Evolutionary conservation across 805 yeast genomes (phyloP).

Genomic region (Deakozyma indianensis): DNA sequence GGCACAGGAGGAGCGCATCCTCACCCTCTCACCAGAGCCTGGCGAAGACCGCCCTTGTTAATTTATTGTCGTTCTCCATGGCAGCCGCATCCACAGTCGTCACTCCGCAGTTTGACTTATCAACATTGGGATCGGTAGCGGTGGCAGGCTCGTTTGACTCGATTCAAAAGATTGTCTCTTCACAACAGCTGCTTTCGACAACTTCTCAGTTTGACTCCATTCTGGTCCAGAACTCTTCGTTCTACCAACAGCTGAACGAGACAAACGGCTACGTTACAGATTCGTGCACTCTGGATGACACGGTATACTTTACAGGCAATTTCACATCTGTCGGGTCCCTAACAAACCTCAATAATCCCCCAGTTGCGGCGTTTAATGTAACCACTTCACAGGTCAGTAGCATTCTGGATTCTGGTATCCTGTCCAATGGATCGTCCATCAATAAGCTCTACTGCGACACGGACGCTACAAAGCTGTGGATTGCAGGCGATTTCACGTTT

Average conservation of each 20-base stretch:
- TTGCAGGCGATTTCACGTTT: constrained; percentile 66
- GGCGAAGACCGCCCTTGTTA: too few relatives aligned
- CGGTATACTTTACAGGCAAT: constrained; percentile 17
- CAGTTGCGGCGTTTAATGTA: constrained; percentile 16
- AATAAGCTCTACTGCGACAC: constrained; percentile 33
- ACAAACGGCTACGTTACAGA: constrained; percentile 11
- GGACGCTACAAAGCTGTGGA: constrained; percentile 37
- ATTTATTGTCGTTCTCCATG: too few relatives aligned
- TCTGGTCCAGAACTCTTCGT: constrained; percentile 3
- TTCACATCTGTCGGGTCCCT: constrained; percentile 14
- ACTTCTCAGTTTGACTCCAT: background rate
- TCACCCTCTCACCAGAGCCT: too few relatives aligned
- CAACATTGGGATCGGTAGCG: constrained; percentile 5
- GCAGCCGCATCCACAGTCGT: too few relatives aligned
- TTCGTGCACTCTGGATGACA: constrained; percentile 12
- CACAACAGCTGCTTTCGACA: background rate
- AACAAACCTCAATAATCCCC: constrained; percentile 2
- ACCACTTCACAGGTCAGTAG: constrained; percentile 12
- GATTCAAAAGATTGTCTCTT: constrained; percentile 4
- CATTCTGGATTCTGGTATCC: background rate
- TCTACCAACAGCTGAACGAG: background rate
- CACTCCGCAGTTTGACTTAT: background rate
- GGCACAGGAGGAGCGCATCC: too few relatives aligned
- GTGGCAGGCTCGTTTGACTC: constrained; percentile 2
- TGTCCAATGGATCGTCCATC: constrained; percentile 18